phyloP scores from a whole-genome alignment of 225 moss, liverwort and hornwort genomes.

The Pseudisothecium myosuroides region DNA sequence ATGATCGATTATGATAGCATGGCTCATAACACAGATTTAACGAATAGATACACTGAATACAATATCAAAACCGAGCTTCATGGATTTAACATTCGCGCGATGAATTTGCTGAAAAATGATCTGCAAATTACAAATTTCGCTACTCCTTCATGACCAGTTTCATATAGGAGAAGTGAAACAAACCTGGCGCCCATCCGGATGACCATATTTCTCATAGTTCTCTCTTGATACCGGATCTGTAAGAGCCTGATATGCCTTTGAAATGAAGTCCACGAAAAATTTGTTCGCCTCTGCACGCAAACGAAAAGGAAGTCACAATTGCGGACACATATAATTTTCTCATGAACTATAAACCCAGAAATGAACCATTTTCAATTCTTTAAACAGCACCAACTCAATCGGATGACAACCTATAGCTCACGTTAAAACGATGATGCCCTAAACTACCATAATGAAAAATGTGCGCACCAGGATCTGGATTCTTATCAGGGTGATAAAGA shows the following conservation, averaged over 20 bases:
- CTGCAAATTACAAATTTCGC: neutral
- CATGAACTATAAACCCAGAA: neutral
- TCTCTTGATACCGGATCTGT: constrained; percentile 75
- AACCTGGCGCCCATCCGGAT: constrained; percentile 96
- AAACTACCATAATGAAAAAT: neutral
- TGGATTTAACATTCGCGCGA: neutral
- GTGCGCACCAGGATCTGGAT: constrained; percentile 74
- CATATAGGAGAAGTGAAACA: neutral
- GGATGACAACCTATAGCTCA: neutral
- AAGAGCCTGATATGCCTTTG: constrained; percentile 95
- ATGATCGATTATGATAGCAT: neutral
- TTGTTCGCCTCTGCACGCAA: constrained; percentile 62
- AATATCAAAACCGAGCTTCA: neutral
- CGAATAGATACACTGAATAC: neutral
- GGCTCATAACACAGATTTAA: neutral
- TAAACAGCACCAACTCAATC: neutral
- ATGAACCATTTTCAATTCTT: neutral
- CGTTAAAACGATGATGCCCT: neutral
- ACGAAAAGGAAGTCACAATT: neutral
- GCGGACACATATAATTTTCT: neutral
- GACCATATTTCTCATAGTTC: constrained; percentile 89
- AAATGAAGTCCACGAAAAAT: constrained; percentile 81
- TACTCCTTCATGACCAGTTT: neutral
- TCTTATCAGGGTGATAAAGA: constrained; percentile 92
- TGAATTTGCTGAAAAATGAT: neutral